A percentile compares a stretch with the other conserved stretches of the same genome.
Conservation (phyloP, 106 monocot genomes). For the Dendrobium chrysotoxum region DNA sequence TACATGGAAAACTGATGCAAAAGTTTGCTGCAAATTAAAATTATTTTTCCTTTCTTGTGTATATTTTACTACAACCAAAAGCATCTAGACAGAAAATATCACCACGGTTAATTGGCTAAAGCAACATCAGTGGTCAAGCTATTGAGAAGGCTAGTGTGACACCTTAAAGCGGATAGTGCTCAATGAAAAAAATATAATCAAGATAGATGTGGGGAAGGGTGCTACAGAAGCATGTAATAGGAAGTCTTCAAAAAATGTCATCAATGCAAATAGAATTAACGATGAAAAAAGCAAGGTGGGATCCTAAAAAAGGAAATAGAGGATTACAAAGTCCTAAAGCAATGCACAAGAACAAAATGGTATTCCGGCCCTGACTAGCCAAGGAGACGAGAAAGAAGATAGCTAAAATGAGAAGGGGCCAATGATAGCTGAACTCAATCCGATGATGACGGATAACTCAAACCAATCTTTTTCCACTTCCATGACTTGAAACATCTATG, state of each 20-base stretch:
- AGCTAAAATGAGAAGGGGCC: neutral
- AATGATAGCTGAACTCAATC: neutral
- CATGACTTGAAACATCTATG: neutral
- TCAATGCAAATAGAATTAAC: neutral
- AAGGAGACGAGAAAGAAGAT: neutral
- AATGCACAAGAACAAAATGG: neutral
- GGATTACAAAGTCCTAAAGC: neutral
- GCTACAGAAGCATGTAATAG: neutral
- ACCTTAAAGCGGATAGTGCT: neutral
- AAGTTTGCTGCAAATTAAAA: neutral
- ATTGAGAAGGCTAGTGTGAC: neutral
- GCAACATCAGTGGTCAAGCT: neutral
- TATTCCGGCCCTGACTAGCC: neutral
- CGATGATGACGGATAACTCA: neutral
- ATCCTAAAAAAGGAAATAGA: neutral
- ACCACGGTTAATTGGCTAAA: neutral
- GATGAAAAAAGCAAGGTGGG: neutral
- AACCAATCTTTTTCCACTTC: neutral
- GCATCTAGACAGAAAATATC: neutral
- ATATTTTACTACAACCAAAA: neutral
- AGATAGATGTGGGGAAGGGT: neutral
- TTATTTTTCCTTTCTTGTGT: neutral
- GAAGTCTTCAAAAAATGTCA: neutral
- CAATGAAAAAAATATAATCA: neutral
- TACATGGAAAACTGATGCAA: neutral